Base-by-base conservation (phyloP, 208 protist species). In the Trypanosoma theileri region DNA sequence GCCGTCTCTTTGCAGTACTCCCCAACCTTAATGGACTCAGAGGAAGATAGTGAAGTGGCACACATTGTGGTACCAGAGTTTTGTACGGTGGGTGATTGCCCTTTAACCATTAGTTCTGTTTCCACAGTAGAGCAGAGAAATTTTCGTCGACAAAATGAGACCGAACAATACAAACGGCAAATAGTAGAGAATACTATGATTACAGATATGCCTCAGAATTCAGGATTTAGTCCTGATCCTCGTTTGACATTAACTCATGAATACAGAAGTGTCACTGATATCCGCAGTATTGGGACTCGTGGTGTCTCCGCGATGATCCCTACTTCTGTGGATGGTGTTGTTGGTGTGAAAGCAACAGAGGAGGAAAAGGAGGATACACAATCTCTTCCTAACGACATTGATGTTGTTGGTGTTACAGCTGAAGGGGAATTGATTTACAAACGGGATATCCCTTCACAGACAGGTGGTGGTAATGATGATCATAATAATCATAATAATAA, bases 381-480 rank as follows among this genome's bases (percentile, higher is more conserved):
- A 13, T 45, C 35, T 2, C 14, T n/a, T 13, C 24, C 55, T 26
- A 41, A 69, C 8, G 61, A 63, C 1, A 53, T 69, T 45, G 70
- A 75, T 41, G 61, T 75, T 41, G 14, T 75, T 40, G 70, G 70
- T 22, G 70, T 75, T n/a, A 75, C 70, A 6, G 70, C 59, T 14
- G 70, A 75, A 54, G 61, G 70, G 19, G 53, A 75, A 12, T 69
- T 75, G 44, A 68, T 75, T 31, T 75, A 70, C 60, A 53, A 61
- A 13, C 44, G 64, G 2, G 63, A 69, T 54, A 26, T 59, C 21
- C 53, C 35, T 35, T 35, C 28, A 1, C 28, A 35, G 6, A 35
- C n/a, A n/a, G n/a, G n/a, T n/a, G n/a, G n/a, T n/a, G n/a, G n/a
- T n/a, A n/a, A n/a, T n/a, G n/a, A n/a, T n/a, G n/a, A n/a, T n/a